Evolutionary conservation across 192 early-diverging fungal species (phyloP), one percentile per base, ranked within the genome.

Genomic region (Coemansia asiatica): DNA sequence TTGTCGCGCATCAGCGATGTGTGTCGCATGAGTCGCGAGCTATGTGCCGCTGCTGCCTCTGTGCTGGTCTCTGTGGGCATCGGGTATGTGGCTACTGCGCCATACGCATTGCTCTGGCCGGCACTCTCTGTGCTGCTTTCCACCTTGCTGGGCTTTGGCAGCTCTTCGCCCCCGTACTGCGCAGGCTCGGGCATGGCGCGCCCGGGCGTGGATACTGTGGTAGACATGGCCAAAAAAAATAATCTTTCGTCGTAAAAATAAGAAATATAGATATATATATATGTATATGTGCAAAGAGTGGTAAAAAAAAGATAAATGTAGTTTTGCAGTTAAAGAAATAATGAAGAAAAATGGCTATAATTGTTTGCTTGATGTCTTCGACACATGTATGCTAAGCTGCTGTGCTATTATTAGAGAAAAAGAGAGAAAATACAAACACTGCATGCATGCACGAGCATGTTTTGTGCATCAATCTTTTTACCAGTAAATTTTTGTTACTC

Each of bases 1-100:
- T 61, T 71, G 72, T 80, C 69, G 46, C 72, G 68, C 61, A 73
- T 33, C 56, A 80, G 36, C n/a, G 77, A 71, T 2, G 66, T 65
- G 55, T 80, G 77, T 15, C 77, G 72, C 25, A 70, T 56, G 12
- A 80, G 56, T 2, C 36, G 33, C 4, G 31, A 13, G 50, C 50
- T 53, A 25, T 31, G 57, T 35, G 4, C 57, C 35, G 50, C 50
- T 2, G 50, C 26, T 21, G 21, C 61, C 50, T 54, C 50, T 60
- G 66, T 28, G 44, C 35, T 23, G 50, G 19, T 26, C 23, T 53
- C 26, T 2, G 26, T 23, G 4, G 21, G 23, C 50, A 53, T 44
- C n/a, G 18, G 50, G 23, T 27, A 53, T 9, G 23, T 53, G 57
- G 36, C 19, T 25, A 18, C 22, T 31, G 35, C 40, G 40, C 40